Conservation (phyloP, 2,329 filamentous ascomycete genomes). For the Aspergillus neotritici region DNA sequence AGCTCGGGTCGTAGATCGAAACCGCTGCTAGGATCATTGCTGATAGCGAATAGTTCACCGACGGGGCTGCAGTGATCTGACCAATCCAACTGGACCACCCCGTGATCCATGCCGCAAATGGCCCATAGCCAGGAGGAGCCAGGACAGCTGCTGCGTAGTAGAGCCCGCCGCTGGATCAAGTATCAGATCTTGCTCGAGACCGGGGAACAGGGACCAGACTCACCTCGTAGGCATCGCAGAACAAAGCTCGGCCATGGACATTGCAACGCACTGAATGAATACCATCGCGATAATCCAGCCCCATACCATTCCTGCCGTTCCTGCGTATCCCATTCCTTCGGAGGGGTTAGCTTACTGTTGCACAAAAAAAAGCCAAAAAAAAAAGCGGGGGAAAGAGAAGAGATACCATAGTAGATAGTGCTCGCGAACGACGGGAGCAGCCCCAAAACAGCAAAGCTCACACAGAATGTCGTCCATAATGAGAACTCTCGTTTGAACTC, state of each 20-base stretch:
- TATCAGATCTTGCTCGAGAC: no score
- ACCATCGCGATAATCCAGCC: slow-evolving; percentile 69
- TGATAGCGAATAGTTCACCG: slow-evolving; percentile 60
- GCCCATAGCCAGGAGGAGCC: slow-evolving; percentile 60
- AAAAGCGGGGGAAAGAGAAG: not conserved
- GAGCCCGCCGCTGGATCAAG: slow-evolving; percentile 51
- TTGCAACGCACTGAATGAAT: slow-evolving; percentile 65
- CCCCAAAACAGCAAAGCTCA: slow-evolving; percentile 67
- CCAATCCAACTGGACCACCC: slow-evolving; percentile 66
- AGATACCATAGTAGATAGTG: slow-evolving; percentile 64
- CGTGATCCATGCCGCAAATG: slow-evolving; percentile 62
- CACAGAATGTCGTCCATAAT: slow-evolving; percentile 68
- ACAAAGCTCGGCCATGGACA: slow-evolving; percentile 65
- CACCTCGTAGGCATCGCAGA: slow-evolving; percentile 65
- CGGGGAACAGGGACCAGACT: not conserved
- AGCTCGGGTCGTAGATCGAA: slow-evolving; percentile 63
- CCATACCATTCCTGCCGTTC: slow-evolving; percentile 64
- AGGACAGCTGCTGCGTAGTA: slow-evolving; percentile 71
- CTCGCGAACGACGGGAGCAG: slow-evolving; percentile 65
- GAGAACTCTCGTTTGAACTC: slow-evolving; percentile 67
- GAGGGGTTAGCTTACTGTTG: slow-evolving; percentile 2
- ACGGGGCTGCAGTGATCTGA: slow-evolving; percentile 62
- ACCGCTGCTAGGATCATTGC: slow-evolving; percentile 67
- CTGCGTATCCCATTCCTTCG: slow-evolving; percentile 49
- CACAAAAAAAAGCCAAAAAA: not conserved